Base-by-base conservation (phyloP, 2,329 filamentous ascomycete species). In the Cytospora piceicola region DNA sequence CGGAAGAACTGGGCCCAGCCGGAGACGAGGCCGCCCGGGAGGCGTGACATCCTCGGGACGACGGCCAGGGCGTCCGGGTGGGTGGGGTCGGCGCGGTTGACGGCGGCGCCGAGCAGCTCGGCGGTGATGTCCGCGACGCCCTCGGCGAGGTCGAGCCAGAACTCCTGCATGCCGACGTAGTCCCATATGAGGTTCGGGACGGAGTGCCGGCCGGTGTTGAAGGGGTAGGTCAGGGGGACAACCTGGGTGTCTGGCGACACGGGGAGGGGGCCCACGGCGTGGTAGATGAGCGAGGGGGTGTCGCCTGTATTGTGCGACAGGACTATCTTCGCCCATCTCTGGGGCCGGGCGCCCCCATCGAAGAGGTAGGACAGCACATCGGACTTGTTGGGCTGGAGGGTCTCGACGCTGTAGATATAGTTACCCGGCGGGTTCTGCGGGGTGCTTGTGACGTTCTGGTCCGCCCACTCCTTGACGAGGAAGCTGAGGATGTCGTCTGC, bases 211-310 rank as follows among this genome's bases (percentile, higher is more conserved):
- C 78, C 78, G 6, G 80, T 79, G 70, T 80, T 82, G 73, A 78
- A 80, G 22, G 76, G 72, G 69, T 80, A 81, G 59, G 78, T 77
- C 14, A 82, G 72, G 54, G 77, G 76, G 61, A 77, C 69, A 30
- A 80, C 72, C 20, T 69, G 76, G 6, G 80, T 81, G 22, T 75
- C 68, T 24, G 69, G 61, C 9, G 71, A 73, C 4, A 83, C 74
- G 2, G 82, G 82, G 4, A 84, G 75, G 2, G 82, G 82, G 0
- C 82, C 81, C 32, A 84, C 77, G 75, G 81, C 80, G 68, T 80
- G 83, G 68, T 84, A 81, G 64, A 82, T 78, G 6, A 78, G 79
- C 32, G 79, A 76, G 1, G 81, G 80, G 15, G 77, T 75, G 4
- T 70, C 68, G 55, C 77, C 79, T 0, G 77, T 79, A 14, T 79